Evolutionary conservation across 2,329 filamentous ascomycete species (phyloP).

Genomic region (Blastomyces gilchristii): DNA sequence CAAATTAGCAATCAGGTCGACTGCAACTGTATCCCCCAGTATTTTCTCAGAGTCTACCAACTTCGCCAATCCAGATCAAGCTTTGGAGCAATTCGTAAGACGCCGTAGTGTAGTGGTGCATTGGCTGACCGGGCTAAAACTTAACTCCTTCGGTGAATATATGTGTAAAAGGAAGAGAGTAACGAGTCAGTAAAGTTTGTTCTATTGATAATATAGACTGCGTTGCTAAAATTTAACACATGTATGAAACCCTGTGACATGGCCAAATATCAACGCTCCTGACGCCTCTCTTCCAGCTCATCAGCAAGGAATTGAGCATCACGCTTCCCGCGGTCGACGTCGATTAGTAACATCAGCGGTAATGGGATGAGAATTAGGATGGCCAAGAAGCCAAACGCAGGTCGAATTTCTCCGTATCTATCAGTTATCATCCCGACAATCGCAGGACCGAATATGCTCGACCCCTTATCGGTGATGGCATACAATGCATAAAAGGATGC

Average conservation of each 20-base stretch:
- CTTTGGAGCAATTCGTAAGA: neutral
- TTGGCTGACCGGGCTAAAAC: neutral
- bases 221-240: neutral
- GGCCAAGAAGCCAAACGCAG: conserved; percentile 87
- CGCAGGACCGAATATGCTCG: conserved; percentile 82
- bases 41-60: too few relatives aligned
- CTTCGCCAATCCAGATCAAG: too few relatives aligned
- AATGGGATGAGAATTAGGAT: conserved; percentile 74
- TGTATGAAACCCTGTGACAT: neutral
- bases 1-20: neutral
- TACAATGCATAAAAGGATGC: conserved; percentile 95
- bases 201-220: neutral
- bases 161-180: neutral
- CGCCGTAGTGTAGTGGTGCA: neutral
- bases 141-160: neutral
- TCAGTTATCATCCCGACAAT: conserved; percentile 93
- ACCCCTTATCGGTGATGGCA: conserved; percentile 95
- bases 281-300: conserved; percentile 29
- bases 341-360: conserved; percentile 71
- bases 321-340: conserved; percentile 66
- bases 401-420: conserved; percentile 64
- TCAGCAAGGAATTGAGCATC: conserved; percentile 58
- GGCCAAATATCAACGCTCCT: neutral
- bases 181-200: neutral
- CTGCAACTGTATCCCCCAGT: too few relatives aligned